Evolutionary conservation across 768 basidiomycete genomes (phyloP), one percentile per base, ranked within the genome.

Genomic region (Agaricus sinodeliciosus): DNA sequence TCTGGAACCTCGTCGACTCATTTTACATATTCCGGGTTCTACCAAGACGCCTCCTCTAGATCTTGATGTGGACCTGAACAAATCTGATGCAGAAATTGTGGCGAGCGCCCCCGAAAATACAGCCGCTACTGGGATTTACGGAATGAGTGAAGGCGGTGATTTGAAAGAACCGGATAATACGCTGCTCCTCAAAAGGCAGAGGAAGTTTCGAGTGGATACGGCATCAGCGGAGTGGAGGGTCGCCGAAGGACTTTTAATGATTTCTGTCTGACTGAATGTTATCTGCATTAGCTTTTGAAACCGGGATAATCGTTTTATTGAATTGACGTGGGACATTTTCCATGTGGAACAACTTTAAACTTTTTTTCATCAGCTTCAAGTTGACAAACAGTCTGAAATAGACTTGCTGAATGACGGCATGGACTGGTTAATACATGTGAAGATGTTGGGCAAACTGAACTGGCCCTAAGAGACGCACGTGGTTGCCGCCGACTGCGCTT

Each of bases 161-260:
- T 62, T 36, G 62, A 66, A 54, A 58, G 72, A 56, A 62, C 67
- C 65, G 13, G 65, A 60, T 27, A 65, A 63, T 36, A 62, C 62
- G 3, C 62, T 86, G 47, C 66, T 62, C 53, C 70, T 88, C 35
- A 86, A 86, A 59, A 74, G 79, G 40, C 73, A 77, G 59, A 69
- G 81, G 4, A 71, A 74, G 36, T 72, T 89, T 13, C 74, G 85
- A 52, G 78, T 87, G 0, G 84, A 87, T 19, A 63, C 60, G 2
- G 86, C 86, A 0, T 69, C 62, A 43, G 86, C 85, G 6, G 82
- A 87, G 63, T 90, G 88, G 87, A 73, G 70, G 31, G 73, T 87
- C 18, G 76, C 68, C 5, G 77, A 84, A 43, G 71, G 68, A 7
- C 55, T 67, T 42, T 62, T 90, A 47, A 63, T 80, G 4, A 60